Evolutionary conservation across 1,139 yeast species (phyloP), one percentile per base, ranked within the genome.

Genomic region (Yamadazyma friedrichii): DNA sequence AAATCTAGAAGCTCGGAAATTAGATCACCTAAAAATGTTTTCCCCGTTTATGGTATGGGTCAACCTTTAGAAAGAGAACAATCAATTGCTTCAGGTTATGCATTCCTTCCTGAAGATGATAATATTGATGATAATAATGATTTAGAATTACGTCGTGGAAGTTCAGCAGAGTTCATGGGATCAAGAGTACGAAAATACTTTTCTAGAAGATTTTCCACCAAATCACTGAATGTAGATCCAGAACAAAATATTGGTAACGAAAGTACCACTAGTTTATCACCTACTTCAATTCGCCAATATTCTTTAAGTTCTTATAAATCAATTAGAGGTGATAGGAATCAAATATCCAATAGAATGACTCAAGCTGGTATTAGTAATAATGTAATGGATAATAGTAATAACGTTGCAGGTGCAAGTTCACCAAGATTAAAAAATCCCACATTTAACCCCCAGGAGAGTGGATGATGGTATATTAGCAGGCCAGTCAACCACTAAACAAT

Each of bases 31-130:
- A 78, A 76, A 27, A 87, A 87, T 46, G 89, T 84, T 0, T 85
- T 84, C 60, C 94, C 94, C 0, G 89, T 85, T 1, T 69, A 70
- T 49, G 93, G 88, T 2, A 84, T 84, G 91, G 88, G 86, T 0
- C 69, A 67, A 6, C 84, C 91, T 2, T 55, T 76, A 32, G 60
- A 59, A 15, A 65, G 76, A 42, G 91, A 84, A 52, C 62, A 64
- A 36, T 65, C 82, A 0, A 80, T 84, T 42, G 88, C 87, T 2
- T 56, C 63, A 6, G 73, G 71, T 0, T 36, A 33, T 17, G 31
- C 29, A 15, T 43, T 36, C 17, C 39, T 24, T 16, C 24, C 24
- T 20, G 24, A 20, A 20, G 43, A 38, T 15, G 36, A 39, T 12
- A 30, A 39, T 13, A 27, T 16, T 9, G 43, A 39, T 15, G 38